These are phyloP conservation scores for Saccharomycopsis capsularis DNA, from an alignment of 805 yeast genomes.

Conservation along the genomic window DNA sequence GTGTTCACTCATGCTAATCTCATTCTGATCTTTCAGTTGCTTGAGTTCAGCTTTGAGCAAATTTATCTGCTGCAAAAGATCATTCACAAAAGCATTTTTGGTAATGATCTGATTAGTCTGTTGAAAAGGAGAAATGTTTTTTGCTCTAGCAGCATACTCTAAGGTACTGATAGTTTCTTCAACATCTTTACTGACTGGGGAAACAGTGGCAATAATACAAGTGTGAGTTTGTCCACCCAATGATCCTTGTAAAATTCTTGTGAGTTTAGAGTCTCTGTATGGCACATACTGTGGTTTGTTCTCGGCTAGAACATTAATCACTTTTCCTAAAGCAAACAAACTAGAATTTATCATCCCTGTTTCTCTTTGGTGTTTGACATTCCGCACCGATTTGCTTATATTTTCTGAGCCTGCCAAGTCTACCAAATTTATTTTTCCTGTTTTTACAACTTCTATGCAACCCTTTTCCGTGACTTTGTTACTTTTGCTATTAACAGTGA, in stretches of 20 bases:
- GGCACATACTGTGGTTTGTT: slow-evolving; percentile 29
- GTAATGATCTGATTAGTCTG: background rate
- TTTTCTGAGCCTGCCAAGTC: background rate
- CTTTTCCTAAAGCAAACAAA: background rate
- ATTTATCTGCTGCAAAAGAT: background rate
- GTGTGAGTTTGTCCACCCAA: slow-evolving; percentile 86
- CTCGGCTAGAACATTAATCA: background rate
- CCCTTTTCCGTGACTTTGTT: background rate
- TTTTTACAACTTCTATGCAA: background rate
- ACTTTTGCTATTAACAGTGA: background rate
- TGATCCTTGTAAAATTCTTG: slow-evolving; percentile 72
- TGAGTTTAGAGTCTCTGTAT: slow-evolving; percentile 67
- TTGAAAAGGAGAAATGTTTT: too few relatives aligned
- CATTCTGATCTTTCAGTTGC: background rate
- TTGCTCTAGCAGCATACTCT: slow-evolving; percentile 82
- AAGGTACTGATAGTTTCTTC: slow-evolving; percentile 79
- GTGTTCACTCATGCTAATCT: too few relatives aligned
- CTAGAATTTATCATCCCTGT: background rate
- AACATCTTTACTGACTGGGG: slow-evolving; percentile 52
- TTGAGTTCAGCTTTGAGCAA: background rate
- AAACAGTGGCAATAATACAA: slow-evolving; percentile 75
- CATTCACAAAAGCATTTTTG: background rate
- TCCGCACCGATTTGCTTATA: background rate
- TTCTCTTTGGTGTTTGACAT: background rate
- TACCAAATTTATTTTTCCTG: background rate